phyloP scores from a whole-genome alignment of 345 rosid species.

The Populus tremula region DNA sequence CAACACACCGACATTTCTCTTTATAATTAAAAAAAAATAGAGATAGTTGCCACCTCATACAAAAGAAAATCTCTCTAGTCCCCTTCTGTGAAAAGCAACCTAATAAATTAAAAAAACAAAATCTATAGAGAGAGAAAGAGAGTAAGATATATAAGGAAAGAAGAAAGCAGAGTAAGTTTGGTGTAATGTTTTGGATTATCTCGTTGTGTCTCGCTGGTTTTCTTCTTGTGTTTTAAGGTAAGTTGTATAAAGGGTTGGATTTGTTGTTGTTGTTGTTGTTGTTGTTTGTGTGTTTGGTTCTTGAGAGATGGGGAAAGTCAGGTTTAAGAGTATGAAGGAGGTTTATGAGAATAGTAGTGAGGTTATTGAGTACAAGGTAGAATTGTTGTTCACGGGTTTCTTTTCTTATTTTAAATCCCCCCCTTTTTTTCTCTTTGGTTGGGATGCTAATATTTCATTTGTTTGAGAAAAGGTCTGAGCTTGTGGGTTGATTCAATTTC shows the following conservation, averaged over 20 bases:
- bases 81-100: no score
- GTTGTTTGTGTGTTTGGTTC: not conserved
- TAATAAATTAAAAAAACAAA: no score
- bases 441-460: not conserved
- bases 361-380: slow-evolving; percentile 15
- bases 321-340: slow-evolving; percentile 23
- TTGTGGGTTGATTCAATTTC: not conserved
- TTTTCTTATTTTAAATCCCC: not conserved
- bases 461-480: not conserved
- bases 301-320: slow-evolving; percentile 12
- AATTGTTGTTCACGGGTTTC: not conserved
- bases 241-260: not conserved
- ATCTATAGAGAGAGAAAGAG: no score
- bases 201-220: not conserved
- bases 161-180: no score
- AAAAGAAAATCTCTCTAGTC: no score
- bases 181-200: no score
- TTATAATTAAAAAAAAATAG: no score
- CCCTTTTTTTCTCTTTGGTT: not conserved
- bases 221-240: not conserved
- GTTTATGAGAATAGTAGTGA: slow-evolving; percentile 11
- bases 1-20: no score
- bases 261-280: no score
- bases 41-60: no score
- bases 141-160: no score